Percentiles rank a stretch among this genome's conserved stretches.
Evolutionary conservation across 768 basidiomycete genomes (phyloP).

Genomic region (Tephrocybe sp.): DNA sequence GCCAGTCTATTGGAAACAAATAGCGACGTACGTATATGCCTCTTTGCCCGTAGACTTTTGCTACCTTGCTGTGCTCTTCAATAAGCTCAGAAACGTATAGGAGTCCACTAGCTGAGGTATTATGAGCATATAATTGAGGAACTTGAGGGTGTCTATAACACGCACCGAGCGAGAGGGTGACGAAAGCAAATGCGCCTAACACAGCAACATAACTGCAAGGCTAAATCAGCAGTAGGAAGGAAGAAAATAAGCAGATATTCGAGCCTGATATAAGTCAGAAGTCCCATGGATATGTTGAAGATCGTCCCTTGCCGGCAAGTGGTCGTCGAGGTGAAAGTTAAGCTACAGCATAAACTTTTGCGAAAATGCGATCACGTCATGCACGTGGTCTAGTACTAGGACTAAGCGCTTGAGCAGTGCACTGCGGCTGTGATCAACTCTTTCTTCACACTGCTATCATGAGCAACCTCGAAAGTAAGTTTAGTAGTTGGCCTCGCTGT

Average conservation of each 20-base stretch:
- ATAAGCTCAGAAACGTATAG: conserved; percentile 94
- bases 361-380: conserved; percentile 5
- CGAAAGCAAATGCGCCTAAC: conserved; percentile 78
- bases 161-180: conserved; percentile 88
- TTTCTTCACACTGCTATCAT: conserved; percentile 32
- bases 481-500: background rate
- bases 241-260: conserved; percentile 4
- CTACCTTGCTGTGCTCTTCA: conserved; percentile 83
- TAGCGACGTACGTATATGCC: conserved; percentile 75
- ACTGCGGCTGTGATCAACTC: conserved; percentile 8
- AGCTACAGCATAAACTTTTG: background rate
- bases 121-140: background rate
- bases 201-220: conserved; percentile 67
- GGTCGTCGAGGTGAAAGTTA: background rate
- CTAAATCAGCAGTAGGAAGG: background rate
- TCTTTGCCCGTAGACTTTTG: conserved; percentile 81
- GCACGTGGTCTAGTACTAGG: conserved; percentile 15
- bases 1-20: background rate
- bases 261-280: conserved; percentile 64
- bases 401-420: conserved; percentile 7
- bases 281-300: conserved; percentile 34
- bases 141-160: background rate
- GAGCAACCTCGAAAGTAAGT: conserved; percentile 90
- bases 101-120: conserved; percentile 76
- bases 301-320: conserved; percentile 12